Evolutionary conservation across 176 grass and related monocot species (phyloP), one percentile per base, ranked within the genome.

Genomic region (Musa schizocarpa): DNA sequence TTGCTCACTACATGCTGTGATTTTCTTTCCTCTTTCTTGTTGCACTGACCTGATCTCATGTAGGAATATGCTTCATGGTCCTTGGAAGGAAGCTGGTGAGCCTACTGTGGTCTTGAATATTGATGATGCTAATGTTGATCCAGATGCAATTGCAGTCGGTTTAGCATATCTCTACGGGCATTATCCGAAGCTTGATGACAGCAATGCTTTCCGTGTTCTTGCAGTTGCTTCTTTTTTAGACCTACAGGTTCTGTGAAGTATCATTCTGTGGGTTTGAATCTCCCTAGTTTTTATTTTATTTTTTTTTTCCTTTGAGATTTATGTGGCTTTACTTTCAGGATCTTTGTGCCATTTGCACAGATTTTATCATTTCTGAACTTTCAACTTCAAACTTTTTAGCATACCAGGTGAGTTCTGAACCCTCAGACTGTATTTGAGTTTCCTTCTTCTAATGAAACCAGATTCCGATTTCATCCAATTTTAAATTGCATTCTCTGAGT

Each of bases 41-140:
- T 6, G 9, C 22, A 25, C 63, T 65, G 6, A 65, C 9, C 9
- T 63, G 17, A 63, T 10, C 61, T 63, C n/a, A 65, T 20, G 21
- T n/a, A 98, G 95, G 86, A 99, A 99, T 78, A 99, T 99, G 95
- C 86, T 99, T 21, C 88, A 99, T 23, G 95, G 95, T 77, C 95
- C 95, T 68, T 99, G 95, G 95, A 92, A 88, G 80, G 95, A 99
- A 77, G 90, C 95, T 58, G 86, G 90, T 71, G 86, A 90, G 53
- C 95, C 90, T 25, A 89, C 84, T 57, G 81, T 99, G 51, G 78
- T 89, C 52, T 84, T 99, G 75, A 86, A 91, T 55, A 84, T 98
- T 80, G 95, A 94, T 55, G 95, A 99, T 83, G 68, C 84, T 52
- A 99, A 99, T 83, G 79, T 99, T 69, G 88, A 99, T 82, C 92